phyloP scores from a whole-genome alignment of 1,139 yeast species.

The Blastobotrys arbuscula region DNA sequence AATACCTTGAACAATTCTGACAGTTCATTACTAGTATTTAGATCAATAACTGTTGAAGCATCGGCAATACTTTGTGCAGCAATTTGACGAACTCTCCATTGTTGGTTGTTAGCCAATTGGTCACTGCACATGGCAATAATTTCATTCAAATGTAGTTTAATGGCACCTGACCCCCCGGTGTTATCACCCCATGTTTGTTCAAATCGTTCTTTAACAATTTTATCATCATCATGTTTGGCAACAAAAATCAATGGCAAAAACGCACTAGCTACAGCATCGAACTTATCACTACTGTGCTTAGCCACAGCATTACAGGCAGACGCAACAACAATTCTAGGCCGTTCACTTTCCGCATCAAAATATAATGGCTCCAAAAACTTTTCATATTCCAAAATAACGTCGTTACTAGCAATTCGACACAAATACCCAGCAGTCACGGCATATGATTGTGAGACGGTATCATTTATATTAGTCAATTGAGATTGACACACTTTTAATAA shows the following conservation, averaged over 20 bases:
- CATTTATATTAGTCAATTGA: constrained; percentile 67
- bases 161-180: constrained; percentile 66
- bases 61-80: constrained; percentile 67
- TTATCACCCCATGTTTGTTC: constrained; percentile 75
- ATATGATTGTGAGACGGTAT: constrained; percentile 66
- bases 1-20: constrained; percentile 48
- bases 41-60: constrained; percentile 42
- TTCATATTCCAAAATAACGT: constrained; percentile 51
- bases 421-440: constrained; percentile 80
- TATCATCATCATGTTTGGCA: constrained; percentile 63
- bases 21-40: constrained; percentile 12
- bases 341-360: constrained; percentile 50
- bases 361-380: constrained; percentile 50
- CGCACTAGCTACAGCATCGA: constrained; percentile 55
- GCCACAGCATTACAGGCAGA: constrained; percentile 63
- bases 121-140: constrained; percentile 49
- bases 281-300: constrained; percentile 64
- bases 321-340: constrained; percentile 50
- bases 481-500: constrained; percentile 51
- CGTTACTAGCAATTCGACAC: constrained; percentile 57
- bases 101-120: constrained; percentile 48
- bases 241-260: constrained; percentile 76
- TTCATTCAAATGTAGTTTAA: constrained; percentile 67
- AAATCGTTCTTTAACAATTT: constrained; percentile 45
- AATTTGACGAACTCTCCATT: constrained; percentile 62